Evolutionary conservation across 2,329 filamentous ascomycete species (phyloP), one percentile per base, ranked within the genome.

Genomic region (Botrytis byssoidea): DNA sequence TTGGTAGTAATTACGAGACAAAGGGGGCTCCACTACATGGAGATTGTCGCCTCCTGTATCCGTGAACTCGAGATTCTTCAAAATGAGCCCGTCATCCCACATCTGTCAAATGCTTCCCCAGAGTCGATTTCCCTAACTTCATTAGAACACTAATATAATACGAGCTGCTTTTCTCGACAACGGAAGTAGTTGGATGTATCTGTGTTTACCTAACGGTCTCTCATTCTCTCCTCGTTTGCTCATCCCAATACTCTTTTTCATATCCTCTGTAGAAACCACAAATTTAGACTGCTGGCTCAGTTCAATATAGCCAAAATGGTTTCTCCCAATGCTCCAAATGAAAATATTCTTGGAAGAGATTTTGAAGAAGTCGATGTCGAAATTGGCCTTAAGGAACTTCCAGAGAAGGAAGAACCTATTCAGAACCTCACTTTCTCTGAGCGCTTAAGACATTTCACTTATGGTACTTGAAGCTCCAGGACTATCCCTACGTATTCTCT

Each of bases 401-500:
- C 48, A 35, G 72, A 73, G 40, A 71, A 66, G 67, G 48, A 44
- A 46, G 42, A 65, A 25, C 16, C 46, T 48, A 32, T 60, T n/a
- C n/a, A 48, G 29, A 71, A 55, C 16, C 40, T 71, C 14, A 59
- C 44, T 12, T 70, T 73, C 25, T 63, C 60, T 20, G 65, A 65
- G 59, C 71, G 71, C 8, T 65, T 73, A 65, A 70, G 70, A 20
- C 71, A 73, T 70, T 73, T 73, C 44, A 73, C 71, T 20, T 73
- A 48, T 59, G 71, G 65, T 70, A 69, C 35, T 29, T 67, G 46
- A 40, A 51, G 32, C 65, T 37, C 35, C 40, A 59, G n/a, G 40
- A 44, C 64, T 78, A 57, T 77, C 20, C 68, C 78, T 10, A 75
- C 77, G 69, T 77, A 78, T 60, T 79, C 78, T 35, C 32, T 22